phyloP scores from a whole-genome alignment of 129 eudicot genomes.

The Lactuca saligna region DNA sequence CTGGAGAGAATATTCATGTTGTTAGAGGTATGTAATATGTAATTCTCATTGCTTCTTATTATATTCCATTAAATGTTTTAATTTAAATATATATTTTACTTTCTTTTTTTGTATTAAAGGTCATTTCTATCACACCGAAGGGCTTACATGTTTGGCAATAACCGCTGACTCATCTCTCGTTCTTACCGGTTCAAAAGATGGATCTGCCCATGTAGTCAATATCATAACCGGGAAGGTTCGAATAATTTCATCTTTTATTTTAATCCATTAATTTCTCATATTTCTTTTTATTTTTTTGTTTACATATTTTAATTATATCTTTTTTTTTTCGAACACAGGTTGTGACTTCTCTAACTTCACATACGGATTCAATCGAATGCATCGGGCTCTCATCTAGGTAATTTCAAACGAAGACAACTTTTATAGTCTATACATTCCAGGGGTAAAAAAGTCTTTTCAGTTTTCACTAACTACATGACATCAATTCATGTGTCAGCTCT shows the following conservation, averaged over 20 bases:
- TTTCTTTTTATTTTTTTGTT: not conserved
- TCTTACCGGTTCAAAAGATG: conserved; percentile 83
- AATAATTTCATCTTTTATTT: not conserved
- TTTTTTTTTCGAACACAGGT: conserved; percentile 46
- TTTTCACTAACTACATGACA: too few relatives aligned
- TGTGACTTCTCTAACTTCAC: conserved; percentile 62
- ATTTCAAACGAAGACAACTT: not conserved
- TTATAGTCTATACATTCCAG: not conserved
- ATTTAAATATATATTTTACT: conserved; percentile 1
- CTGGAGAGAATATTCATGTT: conserved; percentile 64
- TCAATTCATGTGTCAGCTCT: conserved; percentile 39
- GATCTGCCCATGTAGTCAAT: conserved; percentile 67
- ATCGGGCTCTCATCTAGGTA: conserved; percentile 73
- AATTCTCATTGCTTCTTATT: not conserved
- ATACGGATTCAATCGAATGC: conserved; percentile 79
- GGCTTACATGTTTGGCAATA: conserved; percentile 78
- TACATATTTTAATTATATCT: not conserved
- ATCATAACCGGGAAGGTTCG: conserved; percentile 75
- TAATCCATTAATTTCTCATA: not conserved
- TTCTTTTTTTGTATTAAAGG: conserved; percentile 38
- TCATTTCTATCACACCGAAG: conserved; percentile 77
- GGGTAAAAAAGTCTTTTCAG: not conserved
- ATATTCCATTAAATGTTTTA: not conserved
- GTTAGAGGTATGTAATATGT: conserved; percentile 33
- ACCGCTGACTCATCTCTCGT: conserved; percentile 81